Conservation (phyloP, 495 filamentous ascomycete genomes). For the Aspergillus heteromorphus region DNA sequence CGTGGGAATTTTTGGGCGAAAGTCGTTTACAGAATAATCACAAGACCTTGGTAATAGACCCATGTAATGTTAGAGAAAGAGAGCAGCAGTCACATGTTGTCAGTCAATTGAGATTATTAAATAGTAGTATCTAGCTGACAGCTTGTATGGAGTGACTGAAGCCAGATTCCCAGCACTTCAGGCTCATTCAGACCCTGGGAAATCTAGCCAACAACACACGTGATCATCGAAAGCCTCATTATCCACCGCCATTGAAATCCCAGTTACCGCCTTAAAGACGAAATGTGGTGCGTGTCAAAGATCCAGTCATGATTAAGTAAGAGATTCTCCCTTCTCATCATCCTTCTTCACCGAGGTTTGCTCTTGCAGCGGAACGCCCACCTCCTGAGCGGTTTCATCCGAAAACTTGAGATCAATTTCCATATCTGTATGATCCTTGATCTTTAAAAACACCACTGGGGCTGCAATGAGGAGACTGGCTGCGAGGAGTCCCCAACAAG, state of each 20-base stretch:
- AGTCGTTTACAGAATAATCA: too few relatives aligned
- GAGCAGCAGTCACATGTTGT: neutral
- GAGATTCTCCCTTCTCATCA: slow-evolving; percentile 8
- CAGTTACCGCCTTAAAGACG: neutral
- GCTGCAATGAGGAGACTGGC: slow-evolving; percentile 68
- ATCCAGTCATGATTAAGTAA: neutral
- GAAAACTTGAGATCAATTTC: slow-evolving; percentile 80
- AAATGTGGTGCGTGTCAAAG: neutral
- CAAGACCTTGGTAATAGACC: too few relatives aligned
- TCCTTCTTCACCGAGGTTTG: slow-evolving; percentile 14
- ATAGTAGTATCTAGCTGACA: neutral
- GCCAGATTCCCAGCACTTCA: neutral
- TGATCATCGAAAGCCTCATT: neutral
- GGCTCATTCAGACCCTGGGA: neutral
- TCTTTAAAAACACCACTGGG: slow-evolving; percentile 72
- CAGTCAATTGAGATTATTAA: neutral
- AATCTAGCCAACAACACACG: neutral
- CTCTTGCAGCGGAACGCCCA: slow-evolving; percentile 18
- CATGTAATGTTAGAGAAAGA: neutral
- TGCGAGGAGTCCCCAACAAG: slow-evolving; percentile 68
- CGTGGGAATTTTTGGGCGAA: too few relatives aligned
- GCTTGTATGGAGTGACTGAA: neutral
- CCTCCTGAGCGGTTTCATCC: slow-evolving; percentile 59
- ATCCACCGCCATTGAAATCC: neutral
- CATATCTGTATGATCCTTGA: slow-evolving; percentile 65